Evolutionary conservation across 2,329 filamentous ascomycete species (phyloP), one percentile per base, ranked within the genome.

Genomic region (Alternaria brassicae): DNA sequence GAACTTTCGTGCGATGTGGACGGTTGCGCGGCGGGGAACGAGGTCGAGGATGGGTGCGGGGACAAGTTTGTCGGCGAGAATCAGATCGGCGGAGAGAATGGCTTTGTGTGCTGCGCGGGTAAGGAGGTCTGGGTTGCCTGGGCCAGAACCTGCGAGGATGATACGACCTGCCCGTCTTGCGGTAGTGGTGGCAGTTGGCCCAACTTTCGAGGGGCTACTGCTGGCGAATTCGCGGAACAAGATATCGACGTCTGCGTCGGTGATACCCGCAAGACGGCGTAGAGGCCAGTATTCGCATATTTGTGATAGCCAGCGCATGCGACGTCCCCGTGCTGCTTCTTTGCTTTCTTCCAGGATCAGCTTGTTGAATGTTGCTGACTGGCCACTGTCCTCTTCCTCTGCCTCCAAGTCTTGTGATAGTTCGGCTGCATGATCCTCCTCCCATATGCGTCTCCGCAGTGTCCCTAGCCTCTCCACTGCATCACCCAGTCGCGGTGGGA

Each of bases 271-370:
- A 1, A 99, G 85, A 17, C 91, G 87, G 63, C 88, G 89, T 25
- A 99, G 83, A 1, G 95, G 93, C 95, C 95, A 99, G 80, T 99
- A 99, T 81, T 99, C 95, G 83, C 95, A 99, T 52, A 99, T 92
- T 76, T 99, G 95, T 19, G 91, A 88, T 1, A 99, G 83, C 95
- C 95, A 99, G 58, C 95, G 87, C 83, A 96, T 93, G 51, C 95
- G 86, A 60, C 94, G 84, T 21, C 86, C 93, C 74, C 92, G 92
- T 15, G 88, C 86, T 3, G 89, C 89, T 60, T 91, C 89, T 1
- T 86, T 80, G 71, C 95, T 92, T 42, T 89, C 87, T 45, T 91
- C 89, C 0, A 84, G 86, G 6, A 98, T 85, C 4, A 99, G 83
- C 61, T 86, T 88, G 77, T 99, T 99, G 78, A 99, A 97, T 0